phyloP scores from a whole-genome alignment of 179 eudicot species.

The Spinacia oleracea region DNA sequence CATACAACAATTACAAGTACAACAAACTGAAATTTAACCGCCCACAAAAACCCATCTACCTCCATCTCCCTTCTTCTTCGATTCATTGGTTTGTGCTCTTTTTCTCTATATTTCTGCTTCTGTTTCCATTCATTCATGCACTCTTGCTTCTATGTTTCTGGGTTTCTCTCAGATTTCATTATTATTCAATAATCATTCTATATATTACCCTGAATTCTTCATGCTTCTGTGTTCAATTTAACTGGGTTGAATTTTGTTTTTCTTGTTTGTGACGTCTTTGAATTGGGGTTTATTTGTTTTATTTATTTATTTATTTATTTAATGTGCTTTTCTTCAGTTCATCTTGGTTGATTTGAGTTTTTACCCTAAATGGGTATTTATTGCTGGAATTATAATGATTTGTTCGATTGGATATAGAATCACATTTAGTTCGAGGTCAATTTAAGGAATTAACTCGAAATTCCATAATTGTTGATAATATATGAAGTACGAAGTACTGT shows the following conservation, averaged over 20 bases:
- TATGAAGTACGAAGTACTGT: no score
- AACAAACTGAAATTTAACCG: neutral
- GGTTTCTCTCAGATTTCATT: neutral
- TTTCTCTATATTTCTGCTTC: neutral
- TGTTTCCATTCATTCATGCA: neutral
- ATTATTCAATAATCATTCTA: neutral
- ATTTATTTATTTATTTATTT: neutral
- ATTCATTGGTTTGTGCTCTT: slow-evolving; percentile 1
- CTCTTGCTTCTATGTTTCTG: neutral
- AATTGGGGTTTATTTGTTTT: no score
- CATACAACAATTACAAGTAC: neutral
- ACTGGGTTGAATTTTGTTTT: neutral
- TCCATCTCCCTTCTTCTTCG: neutral
- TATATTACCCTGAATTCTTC: neutral
- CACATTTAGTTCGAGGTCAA: no score
- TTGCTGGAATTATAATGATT: neutral
- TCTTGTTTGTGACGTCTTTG: neutral
- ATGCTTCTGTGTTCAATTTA: neutral
- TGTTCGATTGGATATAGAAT: neutral
- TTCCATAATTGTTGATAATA: no score
- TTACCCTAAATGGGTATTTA: neutral
- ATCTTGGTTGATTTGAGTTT: neutral
- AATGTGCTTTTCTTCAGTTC: neutral
- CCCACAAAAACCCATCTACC: neutral
- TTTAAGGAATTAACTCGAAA: no score